A percentile compares a stretch with the other conserved stretches of the same genome.
phyloP scores from a whole-genome alignment of 2,329 filamentous ascomycete species.

The Beauveria varroae region DNA sequence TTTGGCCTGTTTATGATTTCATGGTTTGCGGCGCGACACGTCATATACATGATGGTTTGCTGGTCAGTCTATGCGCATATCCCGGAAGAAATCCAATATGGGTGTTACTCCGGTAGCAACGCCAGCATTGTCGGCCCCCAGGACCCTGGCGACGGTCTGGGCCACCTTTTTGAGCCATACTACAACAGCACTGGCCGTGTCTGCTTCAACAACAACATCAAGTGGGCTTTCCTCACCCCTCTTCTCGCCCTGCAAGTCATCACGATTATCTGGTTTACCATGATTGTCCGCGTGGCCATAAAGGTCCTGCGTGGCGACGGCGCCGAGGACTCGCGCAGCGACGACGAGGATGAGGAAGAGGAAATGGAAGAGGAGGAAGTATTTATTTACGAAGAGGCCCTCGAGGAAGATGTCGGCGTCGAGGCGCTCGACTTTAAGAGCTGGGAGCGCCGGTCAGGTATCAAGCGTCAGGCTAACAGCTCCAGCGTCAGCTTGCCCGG shows the following conservation, averaged over 20 bases:
- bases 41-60: slow-evolving; percentile 70
- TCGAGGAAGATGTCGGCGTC: slow-evolving; percentile 70
- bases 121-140: slow-evolving; percentile 48
- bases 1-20: slow-evolving; percentile 81
- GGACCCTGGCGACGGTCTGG: slow-evolving; percentile 40
- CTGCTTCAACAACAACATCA: slow-evolving; percentile 70
- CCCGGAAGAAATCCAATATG: slow-evolving; percentile 52
- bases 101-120: slow-evolving; percentile 61
- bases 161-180: slow-evolving; percentile 69
- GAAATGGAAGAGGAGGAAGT: slow-evolving; percentile 53
- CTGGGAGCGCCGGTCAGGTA: slow-evolving; percentile 50
- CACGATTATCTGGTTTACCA: slow-evolving; percentile 78
- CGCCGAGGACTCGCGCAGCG: slow-evolving; percentile 81
- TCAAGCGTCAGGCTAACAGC: slow-evolving; percentile 45
- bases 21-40: slow-evolving; percentile 79
- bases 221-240: slow-evolving; percentile 67
- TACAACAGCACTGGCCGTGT: slow-evolving; percentile 62
- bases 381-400: slow-evolving; percentile 46
- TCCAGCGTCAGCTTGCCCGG: slow-evolving; percentile 60
- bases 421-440: slow-evolving; percentile 61
- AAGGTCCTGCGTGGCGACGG: slow-evolving; percentile 68
- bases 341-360: slow-evolving; percentile 67
- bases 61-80: slow-evolving; percentile 72
- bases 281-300: slow-evolving; percentile 78
- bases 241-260: slow-evolving; percentile 74